These are phyloP conservation scores for Arthroderma sp. DNA, from an alignment of 2,329 filamentous ascomycete species.

Conservation along the genomic window DNA sequence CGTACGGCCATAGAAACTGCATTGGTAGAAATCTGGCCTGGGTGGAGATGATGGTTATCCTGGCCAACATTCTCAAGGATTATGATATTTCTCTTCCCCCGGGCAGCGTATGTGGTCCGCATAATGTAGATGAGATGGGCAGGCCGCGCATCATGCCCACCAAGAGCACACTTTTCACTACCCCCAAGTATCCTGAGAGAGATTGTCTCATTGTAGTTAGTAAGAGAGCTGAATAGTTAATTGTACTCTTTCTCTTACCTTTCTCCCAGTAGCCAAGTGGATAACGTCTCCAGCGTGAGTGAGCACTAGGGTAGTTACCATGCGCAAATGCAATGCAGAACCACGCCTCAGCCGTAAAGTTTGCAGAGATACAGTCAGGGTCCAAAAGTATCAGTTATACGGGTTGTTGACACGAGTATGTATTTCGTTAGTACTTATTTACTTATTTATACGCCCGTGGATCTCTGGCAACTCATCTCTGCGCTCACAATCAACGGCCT, in stretches of 20 bases:
- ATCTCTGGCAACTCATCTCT: neutral
- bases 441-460: too few species aligned
- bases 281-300: too few species aligned
- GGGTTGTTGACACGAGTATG: too few species aligned
- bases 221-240: neutral
- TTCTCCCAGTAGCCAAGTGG: too few species aligned
- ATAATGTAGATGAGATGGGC: constrained; percentile 3
- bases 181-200: constrained; percentile 4
- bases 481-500: neutral
- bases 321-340: neutral
- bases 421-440: too few species aligned
- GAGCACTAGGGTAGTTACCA: too few species aligned
- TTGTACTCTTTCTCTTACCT: neutral
- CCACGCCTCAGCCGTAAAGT: neutral
- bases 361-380: neutral
- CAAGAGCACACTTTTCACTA: constrained; percentile 3
- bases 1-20: constrained; percentile 4
- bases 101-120: constrained; percentile 4
- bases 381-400: too few species aligned
- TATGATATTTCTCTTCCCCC: constrained; percentile 3
- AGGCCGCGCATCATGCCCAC: constrained; percentile 4
- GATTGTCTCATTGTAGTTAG: constrained; percentile 3
- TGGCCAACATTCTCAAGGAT: constrained; percentile 5
- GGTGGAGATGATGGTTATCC: constrained; percentile 4
- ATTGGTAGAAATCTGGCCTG: constrained; percentile 4